Conservation (phyloP, 139 green algal genomes). For the Chloropicon primus region DNA sequence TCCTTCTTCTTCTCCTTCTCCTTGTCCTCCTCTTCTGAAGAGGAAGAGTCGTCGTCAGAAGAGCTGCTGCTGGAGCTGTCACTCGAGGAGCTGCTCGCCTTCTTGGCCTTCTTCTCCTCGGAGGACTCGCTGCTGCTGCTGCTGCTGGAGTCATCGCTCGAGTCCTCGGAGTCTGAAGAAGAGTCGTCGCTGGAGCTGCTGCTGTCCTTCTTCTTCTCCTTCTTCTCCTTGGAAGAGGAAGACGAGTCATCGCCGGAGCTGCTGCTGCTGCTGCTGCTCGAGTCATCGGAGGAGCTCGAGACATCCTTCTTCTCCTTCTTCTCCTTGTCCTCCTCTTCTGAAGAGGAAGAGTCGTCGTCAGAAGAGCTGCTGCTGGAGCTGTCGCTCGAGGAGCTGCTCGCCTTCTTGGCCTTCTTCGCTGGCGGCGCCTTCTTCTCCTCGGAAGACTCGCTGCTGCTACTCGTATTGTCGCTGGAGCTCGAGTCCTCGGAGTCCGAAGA, state of each 20-base stretch:
- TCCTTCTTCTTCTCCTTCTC: not conserved
- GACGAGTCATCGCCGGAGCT: not conserved
- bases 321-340: not conserved
- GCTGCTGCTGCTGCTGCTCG: not conserved
- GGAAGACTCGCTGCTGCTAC: not conserved
- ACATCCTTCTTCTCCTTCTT: not conserved
- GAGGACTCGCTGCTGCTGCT: not conserved
- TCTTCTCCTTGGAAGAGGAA: not conserved
- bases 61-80: not conserved
- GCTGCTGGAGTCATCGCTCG: not conserved
- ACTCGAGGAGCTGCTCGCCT: not conserved
- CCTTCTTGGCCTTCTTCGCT: not conserved
- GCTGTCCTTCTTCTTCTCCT: no score
- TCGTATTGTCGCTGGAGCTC: not conserved
- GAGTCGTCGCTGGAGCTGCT: not conserved
- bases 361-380: not conserved
- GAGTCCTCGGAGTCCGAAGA: not conserved
- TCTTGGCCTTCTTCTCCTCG: not conserved
- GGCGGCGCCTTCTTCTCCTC: no score
- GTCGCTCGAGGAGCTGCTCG: not conserved
- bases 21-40: not conserved
- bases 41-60: not conserved
- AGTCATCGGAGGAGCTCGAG: not conserved
- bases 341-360: not conserved
- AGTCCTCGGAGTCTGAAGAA: not conserved